Evolutionary conservation across 2,329 filamentous ascomycete species (phyloP).

Genomic region (Zymoseptoria passerinii): DNA sequence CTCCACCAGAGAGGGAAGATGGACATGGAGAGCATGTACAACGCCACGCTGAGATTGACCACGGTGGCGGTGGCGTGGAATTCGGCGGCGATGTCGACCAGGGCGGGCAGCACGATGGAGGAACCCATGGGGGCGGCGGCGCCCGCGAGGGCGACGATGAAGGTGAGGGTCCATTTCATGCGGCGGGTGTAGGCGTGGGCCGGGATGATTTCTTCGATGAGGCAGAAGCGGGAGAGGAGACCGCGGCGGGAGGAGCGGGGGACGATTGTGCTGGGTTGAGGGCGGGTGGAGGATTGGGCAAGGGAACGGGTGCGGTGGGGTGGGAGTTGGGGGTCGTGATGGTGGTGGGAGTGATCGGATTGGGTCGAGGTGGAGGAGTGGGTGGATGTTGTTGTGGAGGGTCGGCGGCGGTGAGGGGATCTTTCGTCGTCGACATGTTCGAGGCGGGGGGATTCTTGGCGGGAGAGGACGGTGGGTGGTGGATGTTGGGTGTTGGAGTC

Average conservation of each 20-base stretch:
- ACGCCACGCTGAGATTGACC: constrained; percentile 65
- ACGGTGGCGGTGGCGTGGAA: constrained; percentile 56
- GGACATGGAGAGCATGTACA: constrained; percentile 73
- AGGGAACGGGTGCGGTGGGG: constrained; percentile 19
- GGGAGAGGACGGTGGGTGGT: constrained; percentile 6
- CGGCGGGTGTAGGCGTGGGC: constrained; percentile 63
- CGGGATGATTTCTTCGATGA: constrained; percentile 71
- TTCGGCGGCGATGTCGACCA: constrained; percentile 54
- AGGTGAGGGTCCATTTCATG: constrained; percentile 80
- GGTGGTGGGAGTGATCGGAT: constrained; percentile 13
- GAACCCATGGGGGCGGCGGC: constrained; percentile 76
- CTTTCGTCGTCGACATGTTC: neutral
- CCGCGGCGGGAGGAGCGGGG: constrained; percentile 56
- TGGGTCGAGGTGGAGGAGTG: constrained; percentile 16
- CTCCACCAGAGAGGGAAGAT: constrained; percentile 87
- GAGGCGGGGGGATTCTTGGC: constrained; percentile 4
- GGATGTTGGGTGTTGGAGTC: constrained; percentile 7
- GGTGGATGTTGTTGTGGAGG: constrained; percentile 6
- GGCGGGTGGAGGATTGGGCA: constrained; percentile 21
- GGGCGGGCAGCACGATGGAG: constrained; percentile 69
- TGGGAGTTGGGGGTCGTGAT: constrained; percentile 25
- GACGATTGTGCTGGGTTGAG: constrained; percentile 36
- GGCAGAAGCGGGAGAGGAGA: constrained; percentile 58
- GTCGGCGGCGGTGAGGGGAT: constrained; percentile 5
- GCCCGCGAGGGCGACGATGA: constrained; percentile 67